phyloP scores from a whole-genome alignment of 139 green algal genomes.

The Haematococcus sp. region DNA sequence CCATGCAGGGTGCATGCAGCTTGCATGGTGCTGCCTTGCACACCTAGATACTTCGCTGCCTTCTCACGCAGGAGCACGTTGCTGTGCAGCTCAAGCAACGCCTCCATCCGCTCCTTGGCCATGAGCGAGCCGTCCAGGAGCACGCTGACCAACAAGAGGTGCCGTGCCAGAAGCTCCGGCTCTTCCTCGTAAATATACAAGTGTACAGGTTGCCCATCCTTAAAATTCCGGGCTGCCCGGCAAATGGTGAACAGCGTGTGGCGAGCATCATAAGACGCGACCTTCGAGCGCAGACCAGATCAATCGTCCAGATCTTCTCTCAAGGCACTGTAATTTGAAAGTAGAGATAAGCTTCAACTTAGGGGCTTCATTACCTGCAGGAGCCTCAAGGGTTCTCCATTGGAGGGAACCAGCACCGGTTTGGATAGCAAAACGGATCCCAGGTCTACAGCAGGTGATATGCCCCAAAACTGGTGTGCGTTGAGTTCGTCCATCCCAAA shows the following conservation, averaged over 20 bases:
- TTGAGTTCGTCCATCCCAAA: slow-evolving; percentile 10
- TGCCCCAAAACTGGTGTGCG: slow-evolving; percentile 6
- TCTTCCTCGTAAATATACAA: slow-evolving; percentile 68
- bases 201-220: slow-evolving; percentile 17
- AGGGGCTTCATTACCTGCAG: slow-evolving; percentile 8
- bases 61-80: slow-evolving; percentile 56
- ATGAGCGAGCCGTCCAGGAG: slow-evolving; percentile 51
- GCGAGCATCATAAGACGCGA: slow-evolving; percentile 43
- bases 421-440: too few relatives aligned
- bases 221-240: slow-evolving; percentile 4
- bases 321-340: background rate
- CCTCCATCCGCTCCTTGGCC: slow-evolving; percentile 35
- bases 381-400: background rate
- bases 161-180: slow-evolving; percentile 59
- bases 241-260: slow-evolving; percentile 55
- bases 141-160: slow-evolving; percentile 62
- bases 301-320: background rate
- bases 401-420: background rate
- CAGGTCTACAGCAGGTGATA: slow-evolving; percentile 17
- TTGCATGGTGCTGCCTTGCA: slow-evolving; percentile 12
- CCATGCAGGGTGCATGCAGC: too few relatives aligned
- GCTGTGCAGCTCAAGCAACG: slow-evolving; percentile 69
- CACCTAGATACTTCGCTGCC: slow-evolving; percentile 54
- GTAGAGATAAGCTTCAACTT: background rate
- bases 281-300: background rate